Evolutionary conservation across 164 flowering plant genomes (phyloP), one percentile per base, ranked within the genome.

Genomic region (Sextonia rubra): DNA sequence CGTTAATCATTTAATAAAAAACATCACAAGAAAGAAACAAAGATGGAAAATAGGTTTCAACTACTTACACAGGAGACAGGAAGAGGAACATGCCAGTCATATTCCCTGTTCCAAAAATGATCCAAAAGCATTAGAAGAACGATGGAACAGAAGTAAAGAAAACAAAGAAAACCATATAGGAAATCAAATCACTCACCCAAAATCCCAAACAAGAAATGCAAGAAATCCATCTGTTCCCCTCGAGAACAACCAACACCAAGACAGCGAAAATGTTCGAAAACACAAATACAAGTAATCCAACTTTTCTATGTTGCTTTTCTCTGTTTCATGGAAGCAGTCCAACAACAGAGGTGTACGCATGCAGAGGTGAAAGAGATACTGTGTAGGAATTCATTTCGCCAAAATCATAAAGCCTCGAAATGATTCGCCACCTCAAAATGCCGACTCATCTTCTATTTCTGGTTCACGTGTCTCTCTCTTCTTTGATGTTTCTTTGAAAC

Each of bases 131-230:
- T 68, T 25, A 56, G 60, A 26, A 49, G 69, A 58, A 47, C 69
- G 23, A 55, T 44, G 47, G 44, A 48, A 75, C 48, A 12, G 22
- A 37, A 37, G 44, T 47, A 3, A 7, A 37, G 8, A 18, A 8
- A 55, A 27, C 26, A 77, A 68, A 37, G 64, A 30, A 37, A 47
- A 23, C 71, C 26, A 62, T 29, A 6, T 4, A 63, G 26, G 47
- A 29, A 37, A 49, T 0, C 3, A 56, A 20, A 26, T 74, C 73
- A 78, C 87, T 37, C 78, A 89, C 95, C 95, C 23, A 86, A 83
- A 75, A 90, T 73, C 17, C 95, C 95, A 69, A 90, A 86, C 68
- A 86, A 20, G 82, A 88, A 86, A 78, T 89, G 93, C 71, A 74
- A 15, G 80, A 87, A 83, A 37, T 37, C 44, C 90, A 85, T 80